phyloP scores from a whole-genome alignment of 176 grass and related monocot genomes.

The Aegilops longissima region DNA sequence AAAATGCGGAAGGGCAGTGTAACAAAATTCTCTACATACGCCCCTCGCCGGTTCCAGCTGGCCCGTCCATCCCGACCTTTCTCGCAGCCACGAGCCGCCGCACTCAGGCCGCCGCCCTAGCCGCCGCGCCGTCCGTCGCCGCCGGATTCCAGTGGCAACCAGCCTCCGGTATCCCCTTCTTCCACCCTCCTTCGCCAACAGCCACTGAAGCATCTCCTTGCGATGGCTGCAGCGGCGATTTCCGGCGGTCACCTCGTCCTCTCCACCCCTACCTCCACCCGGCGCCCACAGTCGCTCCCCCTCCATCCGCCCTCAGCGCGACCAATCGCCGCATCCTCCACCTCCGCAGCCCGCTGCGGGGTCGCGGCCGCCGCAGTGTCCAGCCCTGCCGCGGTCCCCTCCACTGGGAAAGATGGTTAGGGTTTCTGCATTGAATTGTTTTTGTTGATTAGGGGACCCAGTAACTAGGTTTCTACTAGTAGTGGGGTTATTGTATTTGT shows the following conservation, averaged over 20 bases:
- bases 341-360: constrained; percentile 21
- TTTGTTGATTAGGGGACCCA: background rate
- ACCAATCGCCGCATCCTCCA: constrained; percentile 21
- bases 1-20: too few species aligned
- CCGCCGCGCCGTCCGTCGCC: background rate
- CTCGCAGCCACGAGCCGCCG: background rate
- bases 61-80: background rate
- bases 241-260: constrained; percentile 33
- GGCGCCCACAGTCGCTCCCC: background rate
- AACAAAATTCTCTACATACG: background rate
- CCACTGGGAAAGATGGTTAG: constrained; percentile 36
- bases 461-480: constrained; percentile 33
- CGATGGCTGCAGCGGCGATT: constrained; percentile 41
- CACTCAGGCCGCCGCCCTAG: background rate
- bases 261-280: constrained; percentile 3
- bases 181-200: background rate
- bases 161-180: background rate
- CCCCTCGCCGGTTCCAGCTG: background rate
- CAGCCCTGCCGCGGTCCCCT: constrained; percentile 11
- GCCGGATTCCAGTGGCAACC: background rate
- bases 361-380: constrained; percentile 33
- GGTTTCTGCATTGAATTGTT: background rate
- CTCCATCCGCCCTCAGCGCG: constrained; percentile 1
- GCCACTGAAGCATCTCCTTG: background rate
- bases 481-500: background rate